Evolutionary conservation across 306 rosid genomes (phyloP).

Genomic region (Dicorynia guianensis): DNA sequence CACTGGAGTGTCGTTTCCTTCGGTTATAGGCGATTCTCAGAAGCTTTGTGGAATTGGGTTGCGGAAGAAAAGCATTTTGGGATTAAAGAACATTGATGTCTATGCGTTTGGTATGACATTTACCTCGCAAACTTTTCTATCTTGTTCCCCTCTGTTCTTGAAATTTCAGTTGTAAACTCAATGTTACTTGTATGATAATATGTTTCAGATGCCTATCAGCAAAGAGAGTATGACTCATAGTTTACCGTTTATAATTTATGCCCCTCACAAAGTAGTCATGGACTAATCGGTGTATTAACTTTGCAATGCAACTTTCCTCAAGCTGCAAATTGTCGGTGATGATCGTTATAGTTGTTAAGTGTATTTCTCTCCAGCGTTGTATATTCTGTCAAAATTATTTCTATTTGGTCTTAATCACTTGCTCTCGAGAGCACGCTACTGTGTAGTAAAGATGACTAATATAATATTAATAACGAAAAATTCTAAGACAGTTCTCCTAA

Average conservation of each 20-base stretch:
- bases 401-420: background rate
- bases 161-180: background rate
- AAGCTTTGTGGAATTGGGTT: constrained; percentile 83
- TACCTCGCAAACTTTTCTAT: background rate
- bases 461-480: background rate
- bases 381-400: background rate
- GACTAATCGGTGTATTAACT: no score
- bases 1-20: constrained; percentile 75
- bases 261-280: background rate
- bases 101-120: constrained; percentile 76
- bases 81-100: constrained; percentile 86
- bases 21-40: constrained; percentile 65
- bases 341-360: background rate
- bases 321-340: background rate
- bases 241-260: background rate
- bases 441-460: background rate
- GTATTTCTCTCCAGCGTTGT: background rate
- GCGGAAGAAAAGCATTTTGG: constrained; percentile 74
- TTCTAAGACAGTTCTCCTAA: no score
- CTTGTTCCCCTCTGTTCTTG: no score
- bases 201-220: background rate
- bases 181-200: background rate
- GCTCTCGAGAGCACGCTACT: background rate
- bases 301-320: background rate
- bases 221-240: no score